Percentiles rank a stretch among this genome's conserved stretches.
Evolutionary conservation across 148 eudicot genomes (phyloP).

Genomic region (Spergularia bocconei): DNA sequence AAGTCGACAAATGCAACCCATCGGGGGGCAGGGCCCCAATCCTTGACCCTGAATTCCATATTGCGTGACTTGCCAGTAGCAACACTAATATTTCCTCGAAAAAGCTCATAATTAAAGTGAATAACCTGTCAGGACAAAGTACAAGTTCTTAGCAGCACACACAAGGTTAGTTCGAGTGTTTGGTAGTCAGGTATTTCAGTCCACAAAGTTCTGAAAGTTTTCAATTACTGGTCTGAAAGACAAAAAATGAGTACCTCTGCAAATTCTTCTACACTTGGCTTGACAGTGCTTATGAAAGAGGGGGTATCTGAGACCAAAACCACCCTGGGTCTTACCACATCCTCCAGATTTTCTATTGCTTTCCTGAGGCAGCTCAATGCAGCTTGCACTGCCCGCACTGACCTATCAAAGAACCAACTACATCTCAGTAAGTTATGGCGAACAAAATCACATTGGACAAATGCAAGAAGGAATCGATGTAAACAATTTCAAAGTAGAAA

Average conservation of each 20-base stretch:
- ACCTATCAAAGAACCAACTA: slow-evolving; percentile 31
- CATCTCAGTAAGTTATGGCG: not conserved
- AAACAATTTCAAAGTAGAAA: not conserved
- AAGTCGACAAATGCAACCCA: slow-evolving; percentile 99
- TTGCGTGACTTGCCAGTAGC: slow-evolving; percentile 24
- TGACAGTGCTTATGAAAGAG: slow-evolving; percentile 47
- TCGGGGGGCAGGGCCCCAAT: slow-evolving; percentile 99
- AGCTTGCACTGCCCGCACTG: slow-evolving; percentile 68
- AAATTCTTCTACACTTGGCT: slow-evolving; percentile 48
- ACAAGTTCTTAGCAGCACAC: not conserved
- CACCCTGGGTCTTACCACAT: slow-evolving; percentile 48
- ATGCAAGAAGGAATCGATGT: not conserved
- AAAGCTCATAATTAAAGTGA: slow-evolving; percentile 69
- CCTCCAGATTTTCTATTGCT: slow-evolving; percentile 37
- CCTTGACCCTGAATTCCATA: slow-evolving; percentile 62
- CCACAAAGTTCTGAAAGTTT: not conserved
- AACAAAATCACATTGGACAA: not conserved
- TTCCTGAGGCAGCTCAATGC: slow-evolving; percentile 68
- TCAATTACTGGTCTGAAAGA: not conserved
- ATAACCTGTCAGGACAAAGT: slow-evolving; percentile 47
- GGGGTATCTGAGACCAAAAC: slow-evolving; percentile 88
- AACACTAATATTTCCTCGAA: slow-evolving; percentile 56
- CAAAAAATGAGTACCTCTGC: slow-evolving; percentile 54
- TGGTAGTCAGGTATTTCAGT: too few relatives aligned
- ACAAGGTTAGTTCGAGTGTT: not conserved